phyloP scores from a whole-genome alignment of 192 early-diverging fungal genomes.

The Dispira simplex region DNA sequence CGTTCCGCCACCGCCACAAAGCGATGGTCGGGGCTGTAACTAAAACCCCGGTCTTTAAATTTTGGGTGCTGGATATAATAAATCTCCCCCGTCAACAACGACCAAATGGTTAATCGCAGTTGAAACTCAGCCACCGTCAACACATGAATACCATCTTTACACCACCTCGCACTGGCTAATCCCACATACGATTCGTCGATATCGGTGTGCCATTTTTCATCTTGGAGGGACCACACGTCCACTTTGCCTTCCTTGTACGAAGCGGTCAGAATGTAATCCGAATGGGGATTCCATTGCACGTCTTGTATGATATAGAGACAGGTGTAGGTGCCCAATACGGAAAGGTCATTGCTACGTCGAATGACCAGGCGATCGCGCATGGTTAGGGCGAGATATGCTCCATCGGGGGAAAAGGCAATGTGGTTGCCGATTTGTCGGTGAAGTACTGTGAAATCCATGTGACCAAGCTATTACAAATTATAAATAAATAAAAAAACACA shows the following conservation, averaged over 20 bases:
- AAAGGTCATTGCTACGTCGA: constrained; percentile 11
- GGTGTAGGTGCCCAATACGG: constrained; percentile 1
- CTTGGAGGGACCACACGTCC: constrained; percentile 26
- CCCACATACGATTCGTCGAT: constrained; percentile 21
- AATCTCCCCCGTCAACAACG: constrained; percentile 16
- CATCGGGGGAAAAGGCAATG: not conserved
- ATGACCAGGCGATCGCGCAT: not conserved
- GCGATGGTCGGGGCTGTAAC: constrained; percentile 19
- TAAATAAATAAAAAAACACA: too few relatives aligned
- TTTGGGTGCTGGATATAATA: constrained; percentile 26
- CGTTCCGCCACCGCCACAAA: constrained; percentile 26
- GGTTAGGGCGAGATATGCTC: constrained; percentile 2
- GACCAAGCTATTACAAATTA: too few relatives aligned
- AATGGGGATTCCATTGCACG: constrained; percentile 22
- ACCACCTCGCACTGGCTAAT: constrained; percentile 20
- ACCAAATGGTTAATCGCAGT: constrained; percentile 26
- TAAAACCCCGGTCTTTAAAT: constrained; percentile 11
- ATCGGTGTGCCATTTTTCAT: constrained; percentile 22
- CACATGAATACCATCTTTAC: constrained; percentile 18
- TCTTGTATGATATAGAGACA: constrained; percentile 18
- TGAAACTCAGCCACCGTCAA: constrained; percentile 28
- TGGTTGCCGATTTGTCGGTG: constrained; percentile 2
- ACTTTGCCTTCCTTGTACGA: constrained; percentile 20
- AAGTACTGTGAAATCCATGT: constrained; percentile 1
- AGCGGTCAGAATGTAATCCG: constrained; percentile 20